Evolutionary conservation across 1,284 basidiomycete species (phyloP).

Genomic region (Cryptococcus sp.): DNA sequence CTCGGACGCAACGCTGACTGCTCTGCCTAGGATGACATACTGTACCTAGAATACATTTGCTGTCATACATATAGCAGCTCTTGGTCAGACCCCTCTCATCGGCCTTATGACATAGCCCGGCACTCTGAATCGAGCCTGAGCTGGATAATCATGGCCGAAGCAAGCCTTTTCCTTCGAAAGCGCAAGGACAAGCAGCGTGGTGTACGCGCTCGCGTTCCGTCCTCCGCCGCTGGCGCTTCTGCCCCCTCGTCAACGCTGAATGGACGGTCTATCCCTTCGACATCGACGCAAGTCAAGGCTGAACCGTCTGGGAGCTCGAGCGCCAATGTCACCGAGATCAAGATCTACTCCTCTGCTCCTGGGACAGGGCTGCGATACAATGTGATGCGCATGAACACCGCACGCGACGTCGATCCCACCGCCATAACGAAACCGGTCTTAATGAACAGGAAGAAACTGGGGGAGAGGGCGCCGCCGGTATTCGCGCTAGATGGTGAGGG

Average conservation of each 20-base stretch:
- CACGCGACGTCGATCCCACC: constrained; percentile 35
- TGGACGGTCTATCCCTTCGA: not conserved
- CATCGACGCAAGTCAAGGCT: not conserved
- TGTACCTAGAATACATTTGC: too few species aligned
- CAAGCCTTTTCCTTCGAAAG: constrained; percentile 42
- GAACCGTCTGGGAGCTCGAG: not conserved
- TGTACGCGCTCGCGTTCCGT: constrained; percentile 7
- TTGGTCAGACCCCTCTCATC: too few species aligned
- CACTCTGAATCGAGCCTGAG: too few species aligned
- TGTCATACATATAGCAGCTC: too few species aligned
- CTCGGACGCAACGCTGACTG: not conserved
- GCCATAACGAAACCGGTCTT: constrained; percentile 34
- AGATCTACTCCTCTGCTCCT: constrained; percentile 38
- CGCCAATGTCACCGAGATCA: constrained; percentile 32
- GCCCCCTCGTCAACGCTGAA: constrained; percentile 1
- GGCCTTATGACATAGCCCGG: too few species aligned
- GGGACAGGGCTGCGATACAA: constrained; percentile 36
- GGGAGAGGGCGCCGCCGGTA: constrained; percentile 28
- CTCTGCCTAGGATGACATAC: not conserved
- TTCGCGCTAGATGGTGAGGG: constrained; percentile 40
- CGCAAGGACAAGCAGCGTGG: constrained; percentile 32
- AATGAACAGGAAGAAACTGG: constrained; percentile 47
- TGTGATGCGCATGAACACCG: constrained; percentile 42
- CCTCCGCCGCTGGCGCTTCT: constrained; percentile 5
- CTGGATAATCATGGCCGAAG: constrained; percentile 32